These are phyloP conservation scores for Uronychia setigera DNA, from an alignment of 73 alveolate species.

Conservation along the genomic window DNA sequence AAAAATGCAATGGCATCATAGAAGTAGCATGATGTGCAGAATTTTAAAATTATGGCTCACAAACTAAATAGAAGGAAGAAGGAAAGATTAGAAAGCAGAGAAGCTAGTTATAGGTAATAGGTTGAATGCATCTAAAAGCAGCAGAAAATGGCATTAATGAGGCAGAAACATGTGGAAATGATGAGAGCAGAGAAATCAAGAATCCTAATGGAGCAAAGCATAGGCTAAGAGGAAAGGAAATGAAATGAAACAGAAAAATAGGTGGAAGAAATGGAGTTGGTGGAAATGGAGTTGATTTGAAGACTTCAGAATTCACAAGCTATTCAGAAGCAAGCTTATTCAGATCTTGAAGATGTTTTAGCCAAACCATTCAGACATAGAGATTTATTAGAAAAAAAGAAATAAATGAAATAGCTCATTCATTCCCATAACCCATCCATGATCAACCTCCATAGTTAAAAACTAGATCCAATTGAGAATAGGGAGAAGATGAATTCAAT, in stretches of 20 bases:
- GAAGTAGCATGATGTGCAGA: neutral
- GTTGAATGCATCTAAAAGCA: slow-evolving; percentile 11
- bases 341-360: neutral
- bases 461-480: no score
- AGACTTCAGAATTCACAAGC: slow-evolving; percentile 8
- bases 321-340: neutral
- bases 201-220: neutral
- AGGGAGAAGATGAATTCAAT: no score
- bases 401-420: neutral
- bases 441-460: neutral
- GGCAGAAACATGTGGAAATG: neutral
- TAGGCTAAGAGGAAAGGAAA: neutral
- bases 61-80: neutral
- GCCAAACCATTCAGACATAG: neutral
- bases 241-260: neutral
- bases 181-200: neutral
- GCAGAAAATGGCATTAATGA: slow-evolving; percentile 16
- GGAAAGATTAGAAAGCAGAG: neutral
- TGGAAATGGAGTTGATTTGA: slow-evolving; percentile 7
- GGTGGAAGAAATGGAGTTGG: neutral
- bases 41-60: neutral
- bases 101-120: neutral
- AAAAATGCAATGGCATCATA: neutral
- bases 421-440: neutral
- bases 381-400: neutral